Conservation (phyloP, 495 filamentous ascomycete genomes). For the Aspergillus leporis region DNA sequence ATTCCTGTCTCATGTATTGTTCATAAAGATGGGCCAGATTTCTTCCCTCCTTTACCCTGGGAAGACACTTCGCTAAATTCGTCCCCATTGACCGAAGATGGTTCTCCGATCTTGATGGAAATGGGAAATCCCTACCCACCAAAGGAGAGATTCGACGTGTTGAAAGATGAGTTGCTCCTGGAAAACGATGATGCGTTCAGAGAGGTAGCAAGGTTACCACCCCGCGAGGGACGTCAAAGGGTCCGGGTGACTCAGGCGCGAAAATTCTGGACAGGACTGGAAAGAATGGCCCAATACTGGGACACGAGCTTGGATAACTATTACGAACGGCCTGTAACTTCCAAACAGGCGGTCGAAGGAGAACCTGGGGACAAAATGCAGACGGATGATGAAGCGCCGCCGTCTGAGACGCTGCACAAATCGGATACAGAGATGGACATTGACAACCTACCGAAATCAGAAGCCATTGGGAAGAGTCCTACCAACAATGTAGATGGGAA, state of each 20-base stretch:
- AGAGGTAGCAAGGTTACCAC: conserved; percentile 45
- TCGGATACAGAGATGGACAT: conserved; percentile 35
- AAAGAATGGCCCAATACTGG: conserved; percentile 64
- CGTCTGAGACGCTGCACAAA: background rate
- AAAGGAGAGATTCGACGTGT: conserved; percentile 47
- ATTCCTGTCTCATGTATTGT: conserved; percentile 48
- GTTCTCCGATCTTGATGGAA: conserved; percentile 36
- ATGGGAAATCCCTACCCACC: conserved; percentile 52
- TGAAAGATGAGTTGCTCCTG: conserved; percentile 50
- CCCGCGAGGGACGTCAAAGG: conserved; percentile 39
- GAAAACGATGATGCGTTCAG: conserved; percentile 61
- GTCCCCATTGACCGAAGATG: conserved; percentile 23
- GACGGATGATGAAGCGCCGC: conserved; percentile 16
- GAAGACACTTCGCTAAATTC: conserved; percentile 23
- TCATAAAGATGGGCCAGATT: conserved; percentile 35
- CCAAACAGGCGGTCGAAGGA: conserved; percentile 23
- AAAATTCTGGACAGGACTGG: conserved; percentile 61
- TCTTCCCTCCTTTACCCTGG: conserved; percentile 52
- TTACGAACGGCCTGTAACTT: conserved; percentile 38
- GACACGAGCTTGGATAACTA: conserved; percentile 61
- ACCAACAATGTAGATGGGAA: conserved; percentile 9
- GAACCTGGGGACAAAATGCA: conserved; percentile 28
- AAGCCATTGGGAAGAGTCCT: conserved; percentile 3
- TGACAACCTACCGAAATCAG: conserved; percentile 21
- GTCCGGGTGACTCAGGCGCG: conserved; percentile 55